These are phyloP conservation scores for Purpureocillium lavendulum DNA, from an alignment of 2,329 filamentous ascomycete species.

Conservation along the genomic window DNA sequence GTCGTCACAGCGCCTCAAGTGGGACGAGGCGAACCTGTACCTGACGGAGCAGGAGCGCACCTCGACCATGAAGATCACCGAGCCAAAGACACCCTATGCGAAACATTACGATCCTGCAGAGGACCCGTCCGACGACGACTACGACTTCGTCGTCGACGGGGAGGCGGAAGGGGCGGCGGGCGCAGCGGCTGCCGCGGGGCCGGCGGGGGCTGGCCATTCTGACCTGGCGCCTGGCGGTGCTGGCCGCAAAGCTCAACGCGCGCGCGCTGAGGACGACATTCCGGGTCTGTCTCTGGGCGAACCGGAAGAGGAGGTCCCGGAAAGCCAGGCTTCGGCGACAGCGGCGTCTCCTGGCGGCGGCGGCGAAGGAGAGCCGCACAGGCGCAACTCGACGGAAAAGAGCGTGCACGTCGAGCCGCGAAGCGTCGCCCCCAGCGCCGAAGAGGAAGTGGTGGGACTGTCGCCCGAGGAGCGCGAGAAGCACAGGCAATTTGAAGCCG, in stretches of 20 bases:
- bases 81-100: constrained; percentile 96
- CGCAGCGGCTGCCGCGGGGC: too few relatives aligned
- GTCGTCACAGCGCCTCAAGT: constrained; percentile 72
- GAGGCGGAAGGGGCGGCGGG: too few relatives aligned
- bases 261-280: constrained; percentile 62
- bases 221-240: constrained; percentile 16
- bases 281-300: constrained; percentile 88
- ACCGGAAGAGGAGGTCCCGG: constrained; percentile 66
- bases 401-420: constrained; percentile 72
- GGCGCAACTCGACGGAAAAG: constrained; percentile 34
- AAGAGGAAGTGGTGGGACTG: constrained; percentile 44
- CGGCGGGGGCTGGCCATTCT: neutral
- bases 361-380: constrained; percentile 4
- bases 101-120: constrained; percentile 84
- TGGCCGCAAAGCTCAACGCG: constrained; percentile 26
- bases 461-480: constrained; percentile 76
- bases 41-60: constrained; percentile 93
- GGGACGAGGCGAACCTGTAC: constrained; percentile 98
- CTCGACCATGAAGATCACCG: constrained; percentile 97
- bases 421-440: constrained; percentile 49
- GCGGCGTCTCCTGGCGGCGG: constrained; percentile 18
- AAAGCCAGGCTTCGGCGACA: constrained; percentile 26
- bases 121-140: constrained; percentile 76
- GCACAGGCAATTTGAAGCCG: constrained; percentile 82
- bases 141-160: constrained; percentile 20